Conservation (phyloP, 1,284 basidiomycete genomes). For the Mycosarcoma maydis region DNA sequence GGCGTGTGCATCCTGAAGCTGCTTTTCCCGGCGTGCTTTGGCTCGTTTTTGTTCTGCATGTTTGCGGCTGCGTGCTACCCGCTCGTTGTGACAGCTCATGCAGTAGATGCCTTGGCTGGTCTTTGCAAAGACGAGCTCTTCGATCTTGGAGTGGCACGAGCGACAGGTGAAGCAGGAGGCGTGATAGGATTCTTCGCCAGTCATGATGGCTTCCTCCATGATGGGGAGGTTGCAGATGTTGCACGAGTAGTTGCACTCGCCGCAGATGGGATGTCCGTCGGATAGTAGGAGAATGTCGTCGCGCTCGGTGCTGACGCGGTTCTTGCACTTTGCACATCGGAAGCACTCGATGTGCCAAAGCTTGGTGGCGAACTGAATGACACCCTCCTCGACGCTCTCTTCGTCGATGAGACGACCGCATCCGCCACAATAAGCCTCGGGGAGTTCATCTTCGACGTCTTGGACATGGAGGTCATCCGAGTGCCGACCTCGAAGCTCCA, state of each 20-base stretch:
- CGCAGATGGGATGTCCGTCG: conserved; percentile 95
- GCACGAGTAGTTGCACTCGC: conserved; percentile 89
- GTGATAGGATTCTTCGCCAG: conserved; percentile 92
- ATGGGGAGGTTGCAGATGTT: conserved; percentile 53
- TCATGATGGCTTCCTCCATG: conserved; percentile 50
- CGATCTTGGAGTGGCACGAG: conserved; percentile 90
- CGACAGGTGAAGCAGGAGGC: conserved; percentile 98
- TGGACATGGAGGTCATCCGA: conserved; percentile 11
- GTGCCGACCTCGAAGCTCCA: conserved; percentile 3
- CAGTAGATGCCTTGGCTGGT: conserved; percentile 98
- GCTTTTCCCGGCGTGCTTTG: conserved; percentile 37
- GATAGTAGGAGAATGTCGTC: conserved; percentile 94
- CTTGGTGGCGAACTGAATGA: conserved; percentile 59
- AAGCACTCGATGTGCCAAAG: conserved; percentile 63
- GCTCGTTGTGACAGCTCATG: conserved; percentile 95
- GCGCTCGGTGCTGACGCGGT: conserved; percentile 75
- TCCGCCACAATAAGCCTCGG: conserved; percentile 59
- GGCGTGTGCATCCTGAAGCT: conserved; percentile 28
- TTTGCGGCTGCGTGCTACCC: conserved; percentile 87
- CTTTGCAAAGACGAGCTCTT: conserved; percentile 98
- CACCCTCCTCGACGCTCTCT: conserved; percentile 54
- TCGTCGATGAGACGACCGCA: conserved; percentile 57
- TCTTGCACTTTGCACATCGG: conserved; percentile 68
- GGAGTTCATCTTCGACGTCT: conserved; percentile 42
- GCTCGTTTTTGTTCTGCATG: conserved; percentile 78